Evolutionary conservation across 495 filamentous ascomycete species (phyloP), one percentile per base, ranked within the genome.

Genomic region (Hyaloscypha variabilis): DNA sequence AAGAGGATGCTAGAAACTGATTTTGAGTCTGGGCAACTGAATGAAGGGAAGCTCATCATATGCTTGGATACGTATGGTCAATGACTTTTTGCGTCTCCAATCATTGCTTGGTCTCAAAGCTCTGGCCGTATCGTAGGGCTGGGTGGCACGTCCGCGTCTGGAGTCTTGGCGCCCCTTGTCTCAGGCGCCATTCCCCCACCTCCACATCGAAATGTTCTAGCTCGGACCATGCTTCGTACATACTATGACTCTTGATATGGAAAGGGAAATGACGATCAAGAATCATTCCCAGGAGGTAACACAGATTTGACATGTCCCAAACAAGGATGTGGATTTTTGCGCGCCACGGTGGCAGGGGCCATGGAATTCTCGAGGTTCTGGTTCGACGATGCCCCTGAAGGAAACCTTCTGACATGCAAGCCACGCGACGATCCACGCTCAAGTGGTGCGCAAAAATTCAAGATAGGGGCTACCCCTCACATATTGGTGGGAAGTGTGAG

Each of bases 311-410:
- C 19, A 24, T 56, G 53, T 30, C 6, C 26, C 26, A 25, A 56
- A 8, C 53, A 56, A 30, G 53, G 53, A 25, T 52, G 23, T 26
- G 26, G 23, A 29, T 56, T 56, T 56, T 56, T 56, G 53, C 53
- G 26, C 53, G 26, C 26, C 23, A 56, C 28, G 8, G 53, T 25
- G 25, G 26, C 53, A 56, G 53, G 53, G 53, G 23, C 26, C 26
- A 56, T 30, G 53, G 28, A 25, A 17, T 26, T 30, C 53, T 29
- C 53, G 53, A 26, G 3, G 6, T 19, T 56, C 53, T 56, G 53
- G 53, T 56, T 56, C 53, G 53, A 4, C 28, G 23, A 19, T 56
- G 53, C 53, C 21, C 8, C 53, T 56, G 53, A 17, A 6, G 24
- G 53, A 56, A 24, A 24, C 53, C 6, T 56, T 25, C 53, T 56